Conservation (phyloP, 352 stramenopile genomes). For the Pythium aphanidermatum region DNA sequence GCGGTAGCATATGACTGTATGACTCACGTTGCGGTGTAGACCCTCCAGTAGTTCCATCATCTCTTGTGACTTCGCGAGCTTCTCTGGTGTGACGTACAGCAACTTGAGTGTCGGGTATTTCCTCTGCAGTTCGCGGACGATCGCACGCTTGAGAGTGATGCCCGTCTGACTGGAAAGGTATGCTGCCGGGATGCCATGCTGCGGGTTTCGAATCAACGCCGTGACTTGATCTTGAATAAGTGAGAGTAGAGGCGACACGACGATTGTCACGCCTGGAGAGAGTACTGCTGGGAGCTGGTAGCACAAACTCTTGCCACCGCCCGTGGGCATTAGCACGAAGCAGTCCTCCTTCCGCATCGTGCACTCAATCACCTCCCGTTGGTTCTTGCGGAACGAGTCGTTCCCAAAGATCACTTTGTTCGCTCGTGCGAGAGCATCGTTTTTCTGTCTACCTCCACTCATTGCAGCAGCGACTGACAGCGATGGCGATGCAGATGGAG, state of each 20-base stretch:
- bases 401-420: conserved; percentile 73
- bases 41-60: conserved; percentile 64
- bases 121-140: conserved; percentile 82
- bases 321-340: conserved; percentile 95
- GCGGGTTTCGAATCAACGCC: conserved; percentile 57
- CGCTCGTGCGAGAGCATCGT: conserved; percentile 40
- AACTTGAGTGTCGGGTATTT: conserved; percentile 67
- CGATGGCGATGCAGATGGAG: neutral
- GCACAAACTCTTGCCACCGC: conserved; percentile 88
- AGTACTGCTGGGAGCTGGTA: conserved; percentile 85
- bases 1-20: neutral
- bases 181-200: conserved; percentile 53
- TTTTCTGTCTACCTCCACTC: too few species aligned
- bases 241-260: conserved; percentile 91
- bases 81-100: conserved; percentile 95
- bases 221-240: conserved; percentile 94
- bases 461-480: neutral
- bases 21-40: conserved; percentile 34
- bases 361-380: conserved; percentile 88
- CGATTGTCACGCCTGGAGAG: conserved; percentile 82
- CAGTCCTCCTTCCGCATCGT: conserved; percentile 88
- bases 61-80: conserved; percentile 74
- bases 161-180: conserved; percentile 75
- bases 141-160: conserved; percentile 53
- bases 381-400: conserved; percentile 85